Evolutionary conservation across 257 asterid genomes (phyloP).

Genomic region (Primulina tabacum): DNA sequence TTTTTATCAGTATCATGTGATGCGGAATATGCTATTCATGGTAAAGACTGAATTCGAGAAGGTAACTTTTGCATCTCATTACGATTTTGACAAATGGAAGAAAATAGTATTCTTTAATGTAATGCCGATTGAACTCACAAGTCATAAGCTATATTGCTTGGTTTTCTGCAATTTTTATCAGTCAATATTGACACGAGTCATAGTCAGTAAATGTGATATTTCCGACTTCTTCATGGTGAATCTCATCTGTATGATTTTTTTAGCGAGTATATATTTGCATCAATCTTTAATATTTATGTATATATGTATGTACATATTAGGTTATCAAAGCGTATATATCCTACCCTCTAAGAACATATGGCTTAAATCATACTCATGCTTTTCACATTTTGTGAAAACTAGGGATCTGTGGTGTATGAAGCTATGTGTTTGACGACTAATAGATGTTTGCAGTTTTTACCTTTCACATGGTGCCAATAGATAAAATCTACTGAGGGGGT

Average conservation of each 20-base stretch:
- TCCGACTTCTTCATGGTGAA: background rate
- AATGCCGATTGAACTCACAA: background rate
- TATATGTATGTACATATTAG: background rate
- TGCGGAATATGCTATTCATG: conserved; percentile 77
- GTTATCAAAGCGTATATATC: background rate
- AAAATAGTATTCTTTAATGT: background rate
- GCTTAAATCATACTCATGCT: background rate
- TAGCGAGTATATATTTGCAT: background rate
- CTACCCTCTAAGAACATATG: background rate
- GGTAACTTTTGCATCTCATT: conserved; percentile 48
- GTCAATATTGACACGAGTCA: conserved; percentile 1
- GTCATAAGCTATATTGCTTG: background rate
- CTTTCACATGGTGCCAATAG: no score
- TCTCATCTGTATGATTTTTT: background rate
- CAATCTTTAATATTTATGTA: background rate
- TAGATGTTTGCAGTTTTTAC: background rate
- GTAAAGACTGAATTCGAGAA: conserved; percentile 74
- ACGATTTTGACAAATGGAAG: no score
- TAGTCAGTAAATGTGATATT: background rate
- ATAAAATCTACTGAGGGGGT: no score
- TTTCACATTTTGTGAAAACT: background rate
- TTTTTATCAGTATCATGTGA: conserved; percentile 64
- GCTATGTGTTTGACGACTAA: background rate
- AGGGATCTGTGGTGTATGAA: background rate
- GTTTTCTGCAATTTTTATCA: background rate